Conservation (phyloP, 2,329 filamentous ascomycete species). For the Nannizzia gypsea region DNA sequence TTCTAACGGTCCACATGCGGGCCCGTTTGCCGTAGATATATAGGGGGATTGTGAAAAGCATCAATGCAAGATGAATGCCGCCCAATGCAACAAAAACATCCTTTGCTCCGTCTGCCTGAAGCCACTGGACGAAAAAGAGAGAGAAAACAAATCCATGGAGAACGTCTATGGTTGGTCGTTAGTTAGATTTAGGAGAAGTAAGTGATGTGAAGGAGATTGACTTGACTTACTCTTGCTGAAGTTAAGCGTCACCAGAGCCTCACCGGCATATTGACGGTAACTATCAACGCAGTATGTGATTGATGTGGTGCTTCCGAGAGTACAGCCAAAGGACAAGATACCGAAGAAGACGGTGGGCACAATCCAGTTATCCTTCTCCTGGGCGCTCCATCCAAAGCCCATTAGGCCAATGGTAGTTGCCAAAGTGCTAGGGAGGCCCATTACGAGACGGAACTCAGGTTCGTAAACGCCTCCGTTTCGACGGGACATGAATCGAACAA, state of each 20-base stretch:
- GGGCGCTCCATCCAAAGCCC: constrained; percentile 89
- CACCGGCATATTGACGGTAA: constrained; percentile 84
- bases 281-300: constrained; percentile 93
- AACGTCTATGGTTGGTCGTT: constrained; percentile 43
- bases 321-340: constrained; percentile 81
- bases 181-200: constrained; percentile 2
- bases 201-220: neutral
- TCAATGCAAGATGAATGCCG: constrained; percentile 65
- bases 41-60: constrained; percentile 73
- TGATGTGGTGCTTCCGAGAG: constrained; percentile 74
- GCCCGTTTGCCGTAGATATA: constrained; percentile 86
- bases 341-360: constrained; percentile 92
- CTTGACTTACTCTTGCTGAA: constrained; percentile 63
- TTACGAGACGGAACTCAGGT: constrained; percentile 81
- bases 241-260: constrained; percentile 87
- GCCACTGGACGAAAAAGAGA: constrained; percentile 77
- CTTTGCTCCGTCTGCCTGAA: constrained; percentile 62
- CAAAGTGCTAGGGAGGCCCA: constrained; percentile 69
- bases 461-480: constrained; percentile 91
- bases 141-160: constrained; percentile 82
- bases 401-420: constrained; percentile 76
- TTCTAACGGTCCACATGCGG: constrained; percentile 86
- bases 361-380: constrained; percentile 67
- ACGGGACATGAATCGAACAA: constrained; percentile 69
- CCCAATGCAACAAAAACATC: constrained; percentile 72